These are phyloP conservation scores for Skeletonema costatum DNA, from an alignment of 108 stramenopile genomes.

Conservation along the genomic window DNA sequence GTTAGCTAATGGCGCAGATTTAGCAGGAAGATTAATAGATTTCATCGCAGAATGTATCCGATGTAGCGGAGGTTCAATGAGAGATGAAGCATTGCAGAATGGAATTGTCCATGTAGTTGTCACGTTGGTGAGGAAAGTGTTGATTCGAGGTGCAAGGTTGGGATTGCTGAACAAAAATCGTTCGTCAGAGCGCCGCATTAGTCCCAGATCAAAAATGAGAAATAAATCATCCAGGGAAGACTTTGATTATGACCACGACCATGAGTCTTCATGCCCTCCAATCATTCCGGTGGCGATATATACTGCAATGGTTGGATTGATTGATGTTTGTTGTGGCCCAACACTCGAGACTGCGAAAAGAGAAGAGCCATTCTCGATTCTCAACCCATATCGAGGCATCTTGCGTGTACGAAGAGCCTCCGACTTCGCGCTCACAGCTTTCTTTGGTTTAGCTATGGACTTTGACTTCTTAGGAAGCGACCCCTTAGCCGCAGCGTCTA, in stretches of 20 bases:
- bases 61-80: constrained; percentile 65
- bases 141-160: constrained; percentile 69
- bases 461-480: constrained; percentile 79
- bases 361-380: constrained; percentile 21
- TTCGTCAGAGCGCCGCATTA: background rate
- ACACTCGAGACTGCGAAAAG: constrained; percentile 10
- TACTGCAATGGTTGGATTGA: constrained; percentile 50
- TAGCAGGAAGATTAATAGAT: constrained; percentile 56
- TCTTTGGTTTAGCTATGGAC: constrained; percentile 85
- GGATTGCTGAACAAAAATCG: constrained; percentile 11
- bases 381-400: constrained; percentile 48
- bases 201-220: background rate
- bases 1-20: constrained; percentile 52
- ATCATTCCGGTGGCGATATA: constrained; percentile 53
- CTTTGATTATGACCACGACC: constrained; percentile 49
- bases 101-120: constrained; percentile 72
- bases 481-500: constrained; percentile 38
- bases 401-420: constrained; percentile 62
- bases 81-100: constrained; percentile 81
- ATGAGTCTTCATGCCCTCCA: constrained; percentile 45
- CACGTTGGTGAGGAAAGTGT: constrained; percentile 57
- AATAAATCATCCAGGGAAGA: constrained; percentile 16
- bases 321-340: constrained; percentile 71
- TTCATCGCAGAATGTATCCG: constrained; percentile 58
- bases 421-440: constrained; percentile 71